Percentiles rank a stretch among this genome's conserved stretches.
These are phyloP conservation scores for Candida frijolesensis DNA, from an alignment of 1,139 yeast species.

Conservation along the genomic window DNA sequence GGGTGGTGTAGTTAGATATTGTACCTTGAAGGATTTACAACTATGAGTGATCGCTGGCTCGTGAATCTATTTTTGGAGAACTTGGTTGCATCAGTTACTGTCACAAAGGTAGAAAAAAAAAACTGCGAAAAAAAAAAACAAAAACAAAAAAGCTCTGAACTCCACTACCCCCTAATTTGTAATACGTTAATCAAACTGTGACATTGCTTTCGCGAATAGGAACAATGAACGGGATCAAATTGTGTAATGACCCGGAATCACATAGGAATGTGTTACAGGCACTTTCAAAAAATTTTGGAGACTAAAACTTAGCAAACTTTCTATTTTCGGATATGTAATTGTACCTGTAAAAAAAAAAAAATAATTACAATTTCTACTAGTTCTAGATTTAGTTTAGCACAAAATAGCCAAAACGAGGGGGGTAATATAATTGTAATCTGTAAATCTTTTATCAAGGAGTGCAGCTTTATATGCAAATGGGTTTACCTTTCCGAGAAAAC, in stretches of 20 bases:
- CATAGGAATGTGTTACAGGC: neutral
- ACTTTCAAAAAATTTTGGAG: neutral
- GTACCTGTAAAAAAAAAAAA: neutral
- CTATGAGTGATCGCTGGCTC: neutral
- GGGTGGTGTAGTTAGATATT: neutral
- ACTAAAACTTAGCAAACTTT: neutral
- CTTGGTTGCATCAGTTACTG: conserved; percentile 2
- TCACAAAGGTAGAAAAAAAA: neutral
- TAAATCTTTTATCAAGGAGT: neutral
- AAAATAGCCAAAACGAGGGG: neutral
- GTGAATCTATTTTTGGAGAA: neutral
- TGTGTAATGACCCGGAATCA: neutral
- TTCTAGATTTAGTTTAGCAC: neutral
- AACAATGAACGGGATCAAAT: neutral
- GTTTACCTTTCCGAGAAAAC: neutral
- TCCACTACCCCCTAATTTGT: conserved; percentile 1
- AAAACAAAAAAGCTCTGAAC: neutral
- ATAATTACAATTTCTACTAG: neutral
- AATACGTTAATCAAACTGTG: neutral
- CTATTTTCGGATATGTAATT: neutral
- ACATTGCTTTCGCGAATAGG: neutral
- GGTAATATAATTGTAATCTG: neutral
- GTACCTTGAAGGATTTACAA: neutral
- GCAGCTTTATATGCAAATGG: neutral
- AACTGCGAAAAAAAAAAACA: conserved; percentile 3